A percentile compares a stretch with the other conserved stretches of the same genome.
phyloP scores from a whole-genome alignment of 805 yeast species.

The Peterozyma xylosa region DNA sequence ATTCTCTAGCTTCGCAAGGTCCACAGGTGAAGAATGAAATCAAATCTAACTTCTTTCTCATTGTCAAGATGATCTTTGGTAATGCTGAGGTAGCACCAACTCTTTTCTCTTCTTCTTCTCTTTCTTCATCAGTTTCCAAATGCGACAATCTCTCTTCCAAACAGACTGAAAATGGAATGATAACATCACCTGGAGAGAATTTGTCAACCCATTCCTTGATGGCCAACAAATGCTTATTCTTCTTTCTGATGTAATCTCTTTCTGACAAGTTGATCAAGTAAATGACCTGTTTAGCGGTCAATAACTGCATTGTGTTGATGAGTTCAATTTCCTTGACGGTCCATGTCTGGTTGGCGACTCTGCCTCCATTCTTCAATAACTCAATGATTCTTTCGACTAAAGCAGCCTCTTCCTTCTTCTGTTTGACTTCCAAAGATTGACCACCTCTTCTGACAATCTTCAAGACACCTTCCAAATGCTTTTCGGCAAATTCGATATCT shows the following conservation, averaged over 20 bases:
- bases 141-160: slow-evolving; percentile 87
- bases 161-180: slow-evolving; percentile 89
- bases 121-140: slow-evolving; percentile 61
- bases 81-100: slow-evolving; percentile 40
- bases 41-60: slow-evolving; percentile 62
- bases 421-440: slow-evolving; percentile 56
- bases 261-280: slow-evolving; percentile 68
- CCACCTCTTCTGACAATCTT: slow-evolving; percentile 59
- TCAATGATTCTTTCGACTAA: slow-evolving; percentile 52
- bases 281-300: slow-evolving; percentile 87
- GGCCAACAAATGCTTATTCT: slow-evolving; percentile 40
- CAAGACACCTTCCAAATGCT: slow-evolving; percentile 50
- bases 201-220: slow-evolving; percentile 61
- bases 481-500: slow-evolving; percentile 68
- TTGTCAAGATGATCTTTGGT: slow-evolving; percentile 53
- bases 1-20: slow-evolving; percentile 74
- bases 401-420: slow-evolving; percentile 53
- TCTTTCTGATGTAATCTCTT: slow-evolving; percentile 50
- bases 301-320: slow-evolving; percentile 61
- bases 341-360: slow-evolving; percentile 58
- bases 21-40: slow-evolving; percentile 89
- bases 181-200: slow-evolving; percentile 67
- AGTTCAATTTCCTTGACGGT: slow-evolving; percentile 54
- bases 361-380: slow-evolving; percentile 55
- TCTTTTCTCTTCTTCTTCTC: slow-evolving; percentile 25